Conservation (phyloP, 225 moss, liverwort and hornwort species). For the Takakia lepidozioides region DNA sequence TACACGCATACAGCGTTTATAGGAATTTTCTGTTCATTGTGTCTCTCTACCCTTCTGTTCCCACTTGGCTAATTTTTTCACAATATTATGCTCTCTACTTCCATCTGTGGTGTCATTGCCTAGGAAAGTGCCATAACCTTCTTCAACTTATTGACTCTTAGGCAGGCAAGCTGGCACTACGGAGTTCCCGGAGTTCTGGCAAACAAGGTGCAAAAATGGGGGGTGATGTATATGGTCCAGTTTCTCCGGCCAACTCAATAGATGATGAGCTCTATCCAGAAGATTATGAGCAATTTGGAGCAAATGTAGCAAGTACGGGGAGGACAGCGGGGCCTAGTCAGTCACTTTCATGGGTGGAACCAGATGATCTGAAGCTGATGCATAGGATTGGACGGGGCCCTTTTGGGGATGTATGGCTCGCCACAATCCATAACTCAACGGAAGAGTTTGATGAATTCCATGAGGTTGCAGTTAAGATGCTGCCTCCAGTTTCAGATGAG, state of each 20-base stretch:
- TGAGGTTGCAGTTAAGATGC: conserved; percentile 96
- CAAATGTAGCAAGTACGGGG: conserved; percentile 13
- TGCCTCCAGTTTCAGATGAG: conserved; percentile 70
- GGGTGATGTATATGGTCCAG: conserved; percentile 17
- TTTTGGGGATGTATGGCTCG: conserved; percentile 91
- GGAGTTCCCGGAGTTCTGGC: conserved; percentile 23
- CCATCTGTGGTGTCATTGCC: too few species aligned
- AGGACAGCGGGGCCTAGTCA: conserved; percentile 20
- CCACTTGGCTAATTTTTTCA: too few species aligned
- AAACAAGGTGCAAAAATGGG: conserved; percentile 18
- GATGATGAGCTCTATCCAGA: conserved; percentile 31
- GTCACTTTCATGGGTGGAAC: conserved; percentile 55
- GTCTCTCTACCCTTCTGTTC: too few species aligned
- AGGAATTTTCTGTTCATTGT: too few species aligned
- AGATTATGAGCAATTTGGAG: conserved; percentile 42
- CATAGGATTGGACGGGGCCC: conserved; percentile 89
- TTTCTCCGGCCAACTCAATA: conserved; percentile 16
- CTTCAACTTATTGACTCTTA: conserved; percentile 4
- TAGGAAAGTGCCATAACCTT: too few species aligned
- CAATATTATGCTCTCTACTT: too few species aligned
- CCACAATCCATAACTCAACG: conserved; percentile 86
- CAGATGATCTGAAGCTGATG: conserved; percentile 67
- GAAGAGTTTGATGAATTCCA: conserved; percentile 97
- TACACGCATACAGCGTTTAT: too few species aligned
- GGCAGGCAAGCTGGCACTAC: conserved; percentile 30